Conservation (phyloP, 805 yeast species). For the Limtongozyma cylindracea region DNA sequence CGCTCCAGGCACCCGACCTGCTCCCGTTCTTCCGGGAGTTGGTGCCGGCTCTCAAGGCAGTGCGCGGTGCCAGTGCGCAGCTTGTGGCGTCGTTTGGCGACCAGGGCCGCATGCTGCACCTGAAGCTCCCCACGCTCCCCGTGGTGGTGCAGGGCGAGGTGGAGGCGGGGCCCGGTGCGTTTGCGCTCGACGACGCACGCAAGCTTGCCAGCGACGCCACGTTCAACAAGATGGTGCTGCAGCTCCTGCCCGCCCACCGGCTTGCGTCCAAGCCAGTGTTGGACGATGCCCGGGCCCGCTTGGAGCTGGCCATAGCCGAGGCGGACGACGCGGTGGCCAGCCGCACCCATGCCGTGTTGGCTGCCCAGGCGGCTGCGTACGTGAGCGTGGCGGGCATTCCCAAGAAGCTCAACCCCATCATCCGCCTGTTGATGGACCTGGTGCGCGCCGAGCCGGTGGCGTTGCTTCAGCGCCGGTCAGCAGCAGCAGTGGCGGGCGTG, state of each 20-base stretch:
- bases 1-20: constrained; percentile 14
- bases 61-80: constrained; percentile 73
- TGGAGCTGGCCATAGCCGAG: constrained; percentile 38
- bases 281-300: constrained; percentile 55
- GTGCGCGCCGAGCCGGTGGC: constrained; percentile 49
- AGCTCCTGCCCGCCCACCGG: constrained; percentile 42
- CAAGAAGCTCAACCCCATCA: constrained; percentile 65
- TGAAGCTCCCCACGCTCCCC: constrained; percentile 61
- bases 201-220: constrained; percentile 34
- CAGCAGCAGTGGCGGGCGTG: constrained; percentile 39
- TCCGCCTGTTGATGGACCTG: constrained; percentile 80
- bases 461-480: constrained; percentile 46
- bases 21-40: constrained; percentile 50
- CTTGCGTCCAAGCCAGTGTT: constrained; percentile 46
- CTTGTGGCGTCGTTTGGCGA: constrained; percentile 56
- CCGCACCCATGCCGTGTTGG: constrained; percentile 33
- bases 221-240: constrained; percentile 35
- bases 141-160: constrained; percentile 83
- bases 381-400: constrained; percentile 50
- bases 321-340: constrained; percentile 25
- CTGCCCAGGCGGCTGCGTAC: constrained; percentile 57
- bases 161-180: constrained; percentile 88
- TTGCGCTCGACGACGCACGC: constrained; percentile 56
- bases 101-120: constrained; percentile 44
- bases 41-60: constrained; percentile 64